Evolutionary conservation across 495 filamentous ascomycete genomes (phyloP), one percentile per base, ranked within the genome.

Genomic region (Cudoniella acicularis): DNA sequence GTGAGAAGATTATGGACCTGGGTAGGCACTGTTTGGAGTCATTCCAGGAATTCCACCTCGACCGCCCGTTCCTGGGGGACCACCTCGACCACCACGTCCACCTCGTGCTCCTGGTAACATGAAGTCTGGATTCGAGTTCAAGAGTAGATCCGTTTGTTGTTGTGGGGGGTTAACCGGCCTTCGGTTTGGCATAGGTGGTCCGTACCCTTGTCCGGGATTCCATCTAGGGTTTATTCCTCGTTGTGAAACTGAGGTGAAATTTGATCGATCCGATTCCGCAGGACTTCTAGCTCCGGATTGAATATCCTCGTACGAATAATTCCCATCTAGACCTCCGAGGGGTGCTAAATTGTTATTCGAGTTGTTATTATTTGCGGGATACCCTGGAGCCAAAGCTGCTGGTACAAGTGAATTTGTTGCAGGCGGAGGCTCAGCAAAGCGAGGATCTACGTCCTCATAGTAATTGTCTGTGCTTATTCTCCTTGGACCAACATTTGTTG

Each of bases 391-490:
- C 49, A 51, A 27, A 13, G 55, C 51, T 16, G n/a, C 56, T 11
- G 58, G 61, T 9, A 57, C 36, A 1, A 46, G 47, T 49, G 55
- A 63, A 56, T 66, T 56, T 57, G 68, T 56, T 56, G 45, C 23
- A 41, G 71, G 65, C 22, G 59, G 64, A 2, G 53, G 52, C 11
- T 66, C 60, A 22, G 75, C 88, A 69, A 97, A 98, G 42, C 87
- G 87, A 21, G 94, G 94, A 56, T 95, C 92, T 18, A 94, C 87
- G 69, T 97, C 94, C 80, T 98, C 94, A 68, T 93, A 96, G 72
- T 97, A 97, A 57, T 81, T 72, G 46, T 78, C 77, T 21, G 80
- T 79, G 23, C 68, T 72, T 17, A 67, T 68, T 49, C 81, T 70
- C 46, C 67, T 69, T 17, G 52, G 49, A 22, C 10, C 48, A 9